These are phyloP conservation scores for Apiospora aurea DNA, from an alignment of 2,329 filamentous ascomycete species.

Conservation along the genomic window DNA sequence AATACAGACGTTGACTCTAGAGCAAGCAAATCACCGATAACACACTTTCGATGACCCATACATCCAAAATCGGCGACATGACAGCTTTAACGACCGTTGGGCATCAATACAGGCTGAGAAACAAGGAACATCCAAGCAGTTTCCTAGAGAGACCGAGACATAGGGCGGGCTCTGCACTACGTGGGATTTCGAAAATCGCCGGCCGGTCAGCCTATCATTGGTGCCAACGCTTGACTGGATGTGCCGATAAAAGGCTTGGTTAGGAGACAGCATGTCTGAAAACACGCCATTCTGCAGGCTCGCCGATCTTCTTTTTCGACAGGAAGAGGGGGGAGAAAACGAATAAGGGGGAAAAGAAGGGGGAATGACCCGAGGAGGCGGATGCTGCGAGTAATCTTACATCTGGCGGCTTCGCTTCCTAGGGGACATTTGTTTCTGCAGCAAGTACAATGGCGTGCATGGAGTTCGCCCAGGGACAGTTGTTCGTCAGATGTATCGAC, in stretches of 20 bases:
- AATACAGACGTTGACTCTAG: no score
- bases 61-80: no score
- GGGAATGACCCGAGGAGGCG: background rate
- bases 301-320: background rate
- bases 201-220: background rate
- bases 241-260: background rate
- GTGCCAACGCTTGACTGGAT: background rate
- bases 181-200: background rate
- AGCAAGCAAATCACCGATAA: no score
- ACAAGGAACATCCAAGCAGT: background rate
- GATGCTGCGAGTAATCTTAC: background rate
- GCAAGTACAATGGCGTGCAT: slow-evolving; percentile 6
- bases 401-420: background rate
- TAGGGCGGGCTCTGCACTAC: background rate
- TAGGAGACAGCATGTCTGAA: background rate
- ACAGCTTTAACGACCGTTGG: background rate
- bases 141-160: background rate
- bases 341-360: background rate
- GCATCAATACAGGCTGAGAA: background rate
- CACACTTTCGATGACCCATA: no score
- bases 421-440: background rate
- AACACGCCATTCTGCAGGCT: background rate
- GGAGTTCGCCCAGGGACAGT: background rate
- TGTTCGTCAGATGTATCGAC: background rate
- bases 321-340: background rate